phyloP scores from a whole-genome alignment of 1,139 yeast genomes.

The Sugiyamaella sp. region DNA sequence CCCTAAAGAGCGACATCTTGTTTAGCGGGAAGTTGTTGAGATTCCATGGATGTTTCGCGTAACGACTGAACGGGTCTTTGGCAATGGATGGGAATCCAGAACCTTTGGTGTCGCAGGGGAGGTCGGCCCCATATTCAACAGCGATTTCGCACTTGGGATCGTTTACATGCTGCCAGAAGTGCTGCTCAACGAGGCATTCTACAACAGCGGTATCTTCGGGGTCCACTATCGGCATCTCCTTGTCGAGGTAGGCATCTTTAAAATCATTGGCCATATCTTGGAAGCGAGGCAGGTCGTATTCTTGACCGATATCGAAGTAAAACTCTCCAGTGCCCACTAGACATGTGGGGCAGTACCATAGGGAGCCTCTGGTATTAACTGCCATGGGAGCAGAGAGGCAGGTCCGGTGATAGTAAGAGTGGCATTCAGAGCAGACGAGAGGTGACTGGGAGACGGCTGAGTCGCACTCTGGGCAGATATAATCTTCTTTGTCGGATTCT shows the following conservation, averaged over 20 bases:
- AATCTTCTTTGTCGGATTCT: not conserved
- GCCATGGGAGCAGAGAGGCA: slow-evolving; percentile 51
- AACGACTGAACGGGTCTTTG: slow-evolving; percentile 37
- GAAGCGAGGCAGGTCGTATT: slow-evolving; percentile 64
- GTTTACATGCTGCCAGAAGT: slow-evolving; percentile 47
- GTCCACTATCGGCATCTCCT: slow-evolving; percentile 48
- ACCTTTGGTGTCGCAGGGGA: slow-evolving; percentile 51
- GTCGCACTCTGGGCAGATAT: slow-evolving; percentile 9
- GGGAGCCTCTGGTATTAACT: slow-evolving; percentile 49
- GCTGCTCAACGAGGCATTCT: slow-evolving; percentile 38
- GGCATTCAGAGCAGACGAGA: slow-evolving; percentile 54
- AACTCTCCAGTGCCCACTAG: slow-evolving; percentile 85
- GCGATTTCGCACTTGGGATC: slow-evolving; percentile 46
- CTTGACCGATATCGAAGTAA: slow-evolving; percentile 78
- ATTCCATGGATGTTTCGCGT: slow-evolving; percentile 65
- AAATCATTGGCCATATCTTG: slow-evolving; percentile 59
- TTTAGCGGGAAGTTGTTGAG: slow-evolving; percentile 63
- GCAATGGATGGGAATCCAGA: slow-evolving; percentile 54
- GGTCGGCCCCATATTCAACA: slow-evolving; percentile 54
- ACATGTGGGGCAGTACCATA: slow-evolving; percentile 84
- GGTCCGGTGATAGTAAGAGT: slow-evolving; percentile 62
- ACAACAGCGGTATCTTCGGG: slow-evolving; percentile 26
- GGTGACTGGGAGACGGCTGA: not conserved
- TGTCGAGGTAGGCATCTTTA: slow-evolving; percentile 47
- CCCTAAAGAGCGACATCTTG: slow-evolving; percentile 56